Base-by-base conservation (phyloP, 2,329 filamentous ascomycete species). In the Dryadomyces quercus-mongolicae region DNA sequence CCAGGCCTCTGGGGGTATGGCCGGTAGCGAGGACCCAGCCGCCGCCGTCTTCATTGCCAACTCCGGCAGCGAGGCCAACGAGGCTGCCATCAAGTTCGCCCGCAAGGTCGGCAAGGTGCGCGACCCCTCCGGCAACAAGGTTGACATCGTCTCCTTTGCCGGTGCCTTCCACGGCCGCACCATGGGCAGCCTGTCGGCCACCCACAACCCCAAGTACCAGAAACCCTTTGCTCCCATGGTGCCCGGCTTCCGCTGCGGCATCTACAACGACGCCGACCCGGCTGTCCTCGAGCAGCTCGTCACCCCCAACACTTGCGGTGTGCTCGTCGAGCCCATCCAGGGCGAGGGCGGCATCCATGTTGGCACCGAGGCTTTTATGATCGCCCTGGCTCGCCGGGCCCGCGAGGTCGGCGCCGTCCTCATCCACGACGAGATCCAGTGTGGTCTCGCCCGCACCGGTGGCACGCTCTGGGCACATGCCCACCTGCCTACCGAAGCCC, bases 171-270 rank as follows among this genome's bases (percentile, higher is more conserved):
- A 98, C 70, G 93, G 93, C 62, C 85, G 93, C 56, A 97, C 93
- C 16, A 95, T 97, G 88, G 93, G 93, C 52, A 84, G 85, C 55
- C 73, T 98, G 47, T 95, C 88, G n/a, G 93, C 93, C 12, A 98
- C 93, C 5, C 93, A 91, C 49, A 98, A 97, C 71, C 88, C 90
- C 18, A 98, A 98, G 70, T 98, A 98, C 71, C 93, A 98, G 71
- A 81, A 85, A 62, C 93, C 93, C 0, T 98, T 98, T 66, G 77
- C 88, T 15, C 93, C 93, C 42, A 96, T 98, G 91, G 74, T 98
- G 1, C 92, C 93, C 0, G 93, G 93, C 2, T 97, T 95, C 74
- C 82, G 75, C 65, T 89, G 93, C 65, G 92, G 89, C 52, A 84
- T 74, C 8, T 94, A 84, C 74, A 97, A 98, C 66, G 85, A 97